Conservation (phyloP, 2,329 filamentous ascomycete genomes). For the Bipolaris oryzae region DNA sequence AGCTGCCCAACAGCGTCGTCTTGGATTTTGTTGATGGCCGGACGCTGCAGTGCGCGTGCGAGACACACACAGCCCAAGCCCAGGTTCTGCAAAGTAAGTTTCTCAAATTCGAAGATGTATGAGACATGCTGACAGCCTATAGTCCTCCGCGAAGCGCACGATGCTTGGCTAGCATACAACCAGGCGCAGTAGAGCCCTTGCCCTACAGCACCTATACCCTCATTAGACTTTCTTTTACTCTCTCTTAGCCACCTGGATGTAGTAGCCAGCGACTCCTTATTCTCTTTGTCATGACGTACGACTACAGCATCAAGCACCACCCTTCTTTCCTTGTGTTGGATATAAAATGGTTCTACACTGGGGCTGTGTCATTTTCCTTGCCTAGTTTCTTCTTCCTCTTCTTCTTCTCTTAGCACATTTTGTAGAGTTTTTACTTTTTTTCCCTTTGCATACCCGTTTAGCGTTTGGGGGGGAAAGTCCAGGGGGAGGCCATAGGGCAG, state of each 20-base stretch:
- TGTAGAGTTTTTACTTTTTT: slow-evolving; percentile 10
- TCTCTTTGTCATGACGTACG: slow-evolving; percentile 17
- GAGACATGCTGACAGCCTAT: slow-evolving; percentile 21
- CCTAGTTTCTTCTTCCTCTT: slow-evolving; percentile 1
- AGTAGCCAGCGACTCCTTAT: neutral
- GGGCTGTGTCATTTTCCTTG: slow-evolving; percentile 11
- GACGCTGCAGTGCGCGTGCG: slow-evolving; percentile 65
- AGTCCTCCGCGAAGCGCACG: slow-evolving; percentile 48
- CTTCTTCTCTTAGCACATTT: neutral
- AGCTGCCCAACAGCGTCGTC: slow-evolving; percentile 83
- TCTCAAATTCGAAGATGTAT: no score
- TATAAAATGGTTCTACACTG: slow-evolving; percentile 13
- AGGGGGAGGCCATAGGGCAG: slow-evolving; percentile 11
- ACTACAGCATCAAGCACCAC: slow-evolving; percentile 17
- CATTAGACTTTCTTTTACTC: slow-evolving; percentile 9
- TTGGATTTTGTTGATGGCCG: slow-evolving; percentile 67
- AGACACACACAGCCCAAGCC: slow-evolving; percentile 42
- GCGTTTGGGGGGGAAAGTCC: slow-evolving; percentile 1
- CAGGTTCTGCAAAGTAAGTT: slow-evolving; percentile 46
- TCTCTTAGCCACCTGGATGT: slow-evolving; percentile 2
- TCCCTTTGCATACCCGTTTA: slow-evolving; percentile 19
- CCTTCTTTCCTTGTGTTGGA: slow-evolving; percentile 16
- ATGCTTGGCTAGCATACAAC: slow-evolving; percentile 44
- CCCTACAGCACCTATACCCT: slow-evolving; percentile 9
- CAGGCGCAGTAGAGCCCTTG: slow-evolving; percentile 26